Base-by-base conservation (phyloP, 2,329 filamentous ascomycete species). In the Monosporascus sp. region DNA sequence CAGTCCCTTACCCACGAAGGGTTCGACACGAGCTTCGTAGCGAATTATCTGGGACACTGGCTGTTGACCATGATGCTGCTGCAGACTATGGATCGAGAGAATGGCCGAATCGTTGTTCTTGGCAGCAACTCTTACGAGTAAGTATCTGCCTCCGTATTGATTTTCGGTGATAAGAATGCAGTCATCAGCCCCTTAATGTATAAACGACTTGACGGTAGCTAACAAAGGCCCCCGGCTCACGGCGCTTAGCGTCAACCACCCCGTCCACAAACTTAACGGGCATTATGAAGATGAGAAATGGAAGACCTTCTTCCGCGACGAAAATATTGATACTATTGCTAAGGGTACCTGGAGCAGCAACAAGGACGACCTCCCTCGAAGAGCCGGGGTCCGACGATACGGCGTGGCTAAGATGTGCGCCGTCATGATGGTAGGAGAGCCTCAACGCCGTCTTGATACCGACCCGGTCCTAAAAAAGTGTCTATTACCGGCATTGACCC, bases 41-140 rank as follows among this genome's bases (percentile, higher is more conserved):
- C 51, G 17, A 63, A 62, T 22, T 59, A 64, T 44, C 50, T 65
- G 14, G 55, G 60, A 35, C 53, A 64, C 31, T 62, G 56, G 54
- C 49, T 63, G 43, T 51, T 65, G n/a, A 53, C 53, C 24, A 50
- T 63, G 17, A 54, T 64, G 14, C 47, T 65, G 46, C 54, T 65
- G 17, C 49, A 59, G 38, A 62, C 59, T 47, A 58, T 65, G 57
- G 59, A 65, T 44, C 51, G 52, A 5, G 49, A 62, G n/a, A 43
- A 43, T 18, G 39, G 39, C n/a, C 39, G 39, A 20, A 18, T 43
- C n/a, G 39, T 43, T 11, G 18, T 22, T 14, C 39, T 43, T 18
- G 39, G 39, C 17, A 43, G 39, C 18, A 43, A 11, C 18, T 43
- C 39, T 43, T 43, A 43, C 39, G 39, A 43, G 39, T 43, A 20